Base-by-base conservation (phyloP, 2,329 filamentous ascomycete species). In the Aureobasidium sp. region DNA sequence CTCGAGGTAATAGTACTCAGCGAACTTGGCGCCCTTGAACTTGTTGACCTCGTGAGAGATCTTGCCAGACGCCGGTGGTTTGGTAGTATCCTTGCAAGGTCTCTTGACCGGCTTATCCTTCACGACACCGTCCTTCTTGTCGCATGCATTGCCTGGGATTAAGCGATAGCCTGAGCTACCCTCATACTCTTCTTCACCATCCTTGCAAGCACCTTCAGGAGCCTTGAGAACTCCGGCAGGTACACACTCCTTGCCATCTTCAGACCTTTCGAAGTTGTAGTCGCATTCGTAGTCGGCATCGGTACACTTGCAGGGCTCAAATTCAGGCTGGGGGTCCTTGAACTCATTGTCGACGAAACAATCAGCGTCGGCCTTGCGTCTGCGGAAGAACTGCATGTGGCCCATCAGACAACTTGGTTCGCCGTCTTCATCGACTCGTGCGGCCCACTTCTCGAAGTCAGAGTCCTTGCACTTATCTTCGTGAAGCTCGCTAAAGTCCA, bases 281-380 rank as follows among this genome's bases (percentile, higher is more conserved):
- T 97, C 93, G 73, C 94, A 99, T 76, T 99, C 94, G 72, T 96
- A 99, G 73, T 99, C 95, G 37, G 81, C 79, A 62, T 88, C 84
- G 0, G 86, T 85, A 74, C 94, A 99, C 44, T 90, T 85, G 78
- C 94, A 99, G 50, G 85, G 75, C 68, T 90, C 84, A 32, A 83
- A 87, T 64, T 86, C 78, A 1, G 88, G 84, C 37, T 83, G 75
- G 0, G 89, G 86, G 65, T 94, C 89, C 70, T 91, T 85, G 77
- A 96, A 97, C 59, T 93, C 85, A 63, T 89, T 81, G 68, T 90
- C 89, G 67, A 97, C 82, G 72, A 97, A 96, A 75, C 95, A 99
- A 64, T 96, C 85, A 21, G 89, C 88, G 67, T 90, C 83, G 72
- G 91, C 88, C 79, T 95, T 97, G 68, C 94, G 86, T 65, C 94